Conservation (phyloP, 2,329 filamentous ascomycete genomes). For the Aspergillus neotritici region DNA sequence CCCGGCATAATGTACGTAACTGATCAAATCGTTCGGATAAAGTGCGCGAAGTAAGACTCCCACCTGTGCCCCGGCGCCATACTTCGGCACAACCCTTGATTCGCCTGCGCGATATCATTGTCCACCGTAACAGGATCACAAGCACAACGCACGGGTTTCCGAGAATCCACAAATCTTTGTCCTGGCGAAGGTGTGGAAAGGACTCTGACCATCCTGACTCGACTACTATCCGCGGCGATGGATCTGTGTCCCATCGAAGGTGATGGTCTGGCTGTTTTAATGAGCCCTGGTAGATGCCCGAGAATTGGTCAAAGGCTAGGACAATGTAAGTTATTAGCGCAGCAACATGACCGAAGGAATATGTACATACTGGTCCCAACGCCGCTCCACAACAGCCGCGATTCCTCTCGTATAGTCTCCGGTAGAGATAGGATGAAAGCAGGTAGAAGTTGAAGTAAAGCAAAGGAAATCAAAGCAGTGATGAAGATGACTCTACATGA, state of each 20-base stretch:
- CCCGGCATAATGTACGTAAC: conserved; percentile 3
- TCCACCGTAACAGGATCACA: conserved; percentile 3
- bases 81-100: conserved; percentile 2
- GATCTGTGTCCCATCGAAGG: neutral
- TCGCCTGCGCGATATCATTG: neutral
- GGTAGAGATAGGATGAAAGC: too few relatives aligned
- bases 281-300: neutral
- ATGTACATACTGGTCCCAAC: conserved; percentile 2
- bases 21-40: conserved; percentile 1
- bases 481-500: too few relatives aligned
- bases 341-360: neutral
- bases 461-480: too few relatives aligned
- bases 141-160: neutral
- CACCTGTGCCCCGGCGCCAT: neutral
- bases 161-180: conserved; percentile 3
- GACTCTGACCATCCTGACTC: conserved; percentile 3
- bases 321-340: conserved; percentile 1
- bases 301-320: conserved; percentile 1
- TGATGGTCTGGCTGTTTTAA: conserved; percentile 3
- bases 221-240: neutral
- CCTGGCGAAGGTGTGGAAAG: neutral
- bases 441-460: too few relatives aligned
- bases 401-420: too few relatives aligned
- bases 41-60: neutral
- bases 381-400: neutral